These are phyloP conservation scores for Trichopus zeylanicus DNA, from an alignment of 116 monocot genomes.

Conservation along the genomic window DNA sequence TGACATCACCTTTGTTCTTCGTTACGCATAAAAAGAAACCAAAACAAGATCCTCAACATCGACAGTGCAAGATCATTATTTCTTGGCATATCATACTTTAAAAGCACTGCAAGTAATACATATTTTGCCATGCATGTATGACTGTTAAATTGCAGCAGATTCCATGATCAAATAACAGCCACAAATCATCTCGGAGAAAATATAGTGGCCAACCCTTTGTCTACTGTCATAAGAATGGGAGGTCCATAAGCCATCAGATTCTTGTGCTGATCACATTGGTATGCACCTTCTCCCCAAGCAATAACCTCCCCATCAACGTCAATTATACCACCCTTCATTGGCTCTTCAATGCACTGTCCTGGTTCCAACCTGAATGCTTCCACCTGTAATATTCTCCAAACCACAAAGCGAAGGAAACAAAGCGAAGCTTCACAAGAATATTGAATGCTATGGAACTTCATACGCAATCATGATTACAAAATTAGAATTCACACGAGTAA, in stretches of 20 bases:
- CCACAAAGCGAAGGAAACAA: not conserved
- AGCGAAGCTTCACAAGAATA: not conserved
- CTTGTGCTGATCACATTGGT: slow-evolving; percentile 1
- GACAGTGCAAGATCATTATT: too few species aligned
- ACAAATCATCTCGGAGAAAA: slow-evolving; percentile 40
- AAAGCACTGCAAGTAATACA: too few species aligned
- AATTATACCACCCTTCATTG: slow-evolving; percentile 63
- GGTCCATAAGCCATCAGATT: slow-evolving; percentile 60
- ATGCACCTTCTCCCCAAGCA: slow-evolving; percentile 43
- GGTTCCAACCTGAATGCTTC: slow-evolving; percentile 67
- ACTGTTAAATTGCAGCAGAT: too few species aligned
- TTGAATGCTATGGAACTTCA: slow-evolving; percentile 36
- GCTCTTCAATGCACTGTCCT: slow-evolving; percentile 39
- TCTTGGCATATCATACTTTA: too few species aligned
- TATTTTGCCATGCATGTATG: too few species aligned
- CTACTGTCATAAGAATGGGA: slow-evolving; percentile 55
- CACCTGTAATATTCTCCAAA: slow-evolving; percentile 35
- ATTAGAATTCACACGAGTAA: too few species aligned
- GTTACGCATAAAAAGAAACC: too few species aligned
- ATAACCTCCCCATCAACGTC: slow-evolving; percentile 86
- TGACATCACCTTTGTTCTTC: too few species aligned
- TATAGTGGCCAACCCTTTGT: slow-evolving; percentile 67
- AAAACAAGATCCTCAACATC: too few species aligned
- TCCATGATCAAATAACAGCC: too few species aligned
- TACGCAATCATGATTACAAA: slow-evolving; percentile 46